Evolutionary conservation across 768 basidiomycete genomes (phyloP), one percentile per base, ranked within the genome.

Genomic region (Mrakia frigida): DNA sequence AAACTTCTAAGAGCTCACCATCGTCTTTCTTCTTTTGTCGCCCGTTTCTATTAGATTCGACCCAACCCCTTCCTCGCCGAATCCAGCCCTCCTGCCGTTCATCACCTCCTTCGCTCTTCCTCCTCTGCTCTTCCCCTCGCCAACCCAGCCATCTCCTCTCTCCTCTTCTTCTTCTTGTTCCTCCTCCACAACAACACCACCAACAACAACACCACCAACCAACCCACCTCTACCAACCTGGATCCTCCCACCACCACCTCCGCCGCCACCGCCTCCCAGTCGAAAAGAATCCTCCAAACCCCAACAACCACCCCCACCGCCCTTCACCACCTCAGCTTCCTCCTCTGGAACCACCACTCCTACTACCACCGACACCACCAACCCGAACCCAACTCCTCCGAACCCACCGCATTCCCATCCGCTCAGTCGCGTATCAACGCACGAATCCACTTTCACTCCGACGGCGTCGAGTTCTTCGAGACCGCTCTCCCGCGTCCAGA

Each of bases 21-120:
- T 18, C 5, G 21, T 18, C 23, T 11, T 1, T n/a, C 52, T 9
- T 14, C 43, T 13, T 53, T 50, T 13, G 25, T 46, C 11, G n/a
- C 39, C 5, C n/a, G 3, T 10, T 10, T 53, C 9, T 50, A 11
- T 21, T 35, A 72, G 70, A 25, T 72, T 37, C 37, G 70, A 72
- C 23, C 52, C 53, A 21, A 52, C 70, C 3, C 52, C 70, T 6
- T 53, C 50, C 23, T 72, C 70, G 11, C 70, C 70, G 21, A 72
- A 72, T 37, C 46, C 46, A 33, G 70, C 53, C 16, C 21, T 72
- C 46, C n/a, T 56, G 18, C 70, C 70, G 6, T 72, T 52, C 53
- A n/a, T 72, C 70, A 72, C 35, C 35, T 72, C 52, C 31, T 37
- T 33, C 70, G 9, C 70, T 6, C 33, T 72, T 0, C 70, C 70